Percentiles rank a stretch among this genome's conserved stretches.
Evolutionary conservation across 208 protist species (phyloP).

Genomic region (Phytomonas francai): DNA sequence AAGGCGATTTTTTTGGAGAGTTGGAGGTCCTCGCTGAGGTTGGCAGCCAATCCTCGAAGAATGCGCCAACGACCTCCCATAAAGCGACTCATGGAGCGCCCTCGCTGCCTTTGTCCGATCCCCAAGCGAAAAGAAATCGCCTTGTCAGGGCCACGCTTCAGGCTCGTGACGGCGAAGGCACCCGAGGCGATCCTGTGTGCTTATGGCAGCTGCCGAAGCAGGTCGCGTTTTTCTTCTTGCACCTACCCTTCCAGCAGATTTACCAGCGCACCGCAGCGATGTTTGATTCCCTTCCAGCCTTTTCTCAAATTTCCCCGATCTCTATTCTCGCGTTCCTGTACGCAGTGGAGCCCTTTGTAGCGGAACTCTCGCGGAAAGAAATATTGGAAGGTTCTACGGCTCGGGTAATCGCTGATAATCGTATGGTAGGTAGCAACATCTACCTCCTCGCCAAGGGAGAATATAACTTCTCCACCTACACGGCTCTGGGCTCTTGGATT

Average conservation of each 20-base stretch:
- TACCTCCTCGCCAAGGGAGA: constrained; percentile 29
- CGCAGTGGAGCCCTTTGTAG: too few relatives aligned
- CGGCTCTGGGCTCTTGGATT: neutral
- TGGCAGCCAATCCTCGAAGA: too few relatives aligned
- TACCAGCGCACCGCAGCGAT: constrained; percentile 20
- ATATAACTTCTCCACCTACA: constrained; percentile 15
- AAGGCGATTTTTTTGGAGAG: too few relatives aligned
- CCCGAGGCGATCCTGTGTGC: neutral
- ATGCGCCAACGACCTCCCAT: too few relatives aligned
- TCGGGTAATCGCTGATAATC: too few relatives aligned
- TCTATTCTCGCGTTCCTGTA: constrained; percentile 9
- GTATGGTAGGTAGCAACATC: constrained; percentile 3
- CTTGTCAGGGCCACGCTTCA: neutral
- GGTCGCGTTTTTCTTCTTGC: constrained; percentile 38
- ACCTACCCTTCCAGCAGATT: constrained; percentile 23
- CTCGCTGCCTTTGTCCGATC: too few relatives aligned
- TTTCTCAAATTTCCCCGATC: constrained; percentile 18
- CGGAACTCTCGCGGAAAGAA: neutral
- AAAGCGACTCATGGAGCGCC: too few relatives aligned
- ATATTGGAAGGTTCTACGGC: too few relatives aligned
- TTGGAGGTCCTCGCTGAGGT: too few relatives aligned
- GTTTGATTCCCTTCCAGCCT: constrained; percentile 10
- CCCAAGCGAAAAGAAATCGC: neutral
- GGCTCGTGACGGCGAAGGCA: neutral
- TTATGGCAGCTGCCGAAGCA: constrained; percentile 36